These are phyloP conservation scores for Selaginella tamariscina DNA, from an alignment of 75 land plant genomes.

Conservation along the genomic window DNA sequence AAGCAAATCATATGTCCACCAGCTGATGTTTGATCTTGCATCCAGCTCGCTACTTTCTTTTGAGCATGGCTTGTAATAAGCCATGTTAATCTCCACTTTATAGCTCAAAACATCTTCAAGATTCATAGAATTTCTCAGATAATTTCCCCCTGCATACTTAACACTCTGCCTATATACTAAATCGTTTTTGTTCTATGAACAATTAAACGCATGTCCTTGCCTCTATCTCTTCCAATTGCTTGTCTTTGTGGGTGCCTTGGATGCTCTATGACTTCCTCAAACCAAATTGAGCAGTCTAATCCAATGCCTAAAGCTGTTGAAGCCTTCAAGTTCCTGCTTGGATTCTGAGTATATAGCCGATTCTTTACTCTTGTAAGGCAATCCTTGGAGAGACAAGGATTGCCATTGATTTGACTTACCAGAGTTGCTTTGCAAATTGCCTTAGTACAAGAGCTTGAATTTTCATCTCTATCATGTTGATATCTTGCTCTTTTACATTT, in stretches of 20 bases:
- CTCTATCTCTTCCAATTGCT: too few species aligned
- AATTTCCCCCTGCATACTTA: neutral
- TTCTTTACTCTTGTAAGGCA: neutral
- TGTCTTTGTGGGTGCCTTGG: too few species aligned
- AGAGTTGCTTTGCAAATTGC: neutral
- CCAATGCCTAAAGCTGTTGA: neutral
- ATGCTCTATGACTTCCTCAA: neutral
- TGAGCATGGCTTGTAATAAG: slow-evolving; percentile 1
- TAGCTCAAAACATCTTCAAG: neutral
- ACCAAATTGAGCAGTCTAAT: neutral
- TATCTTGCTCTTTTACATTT: neutral
- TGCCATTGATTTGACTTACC: neutral
- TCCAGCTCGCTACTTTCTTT: neutral
- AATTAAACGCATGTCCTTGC: neutral
- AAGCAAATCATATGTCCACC: neutral
- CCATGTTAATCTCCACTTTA: neutral
- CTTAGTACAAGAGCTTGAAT: neutral
- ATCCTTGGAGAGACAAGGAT: neutral
- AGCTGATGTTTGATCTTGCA: neutral
- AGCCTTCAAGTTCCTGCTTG: neutral
- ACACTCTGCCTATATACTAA: neutral
- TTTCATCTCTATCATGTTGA: neutral
- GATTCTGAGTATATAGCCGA: neutral
- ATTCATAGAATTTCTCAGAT: neutral
- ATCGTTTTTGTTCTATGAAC: neutral